phyloP scores from a whole-genome alignment of 2,329 filamentous ascomycete species.

The Talaromyces islandicus region DNA sequence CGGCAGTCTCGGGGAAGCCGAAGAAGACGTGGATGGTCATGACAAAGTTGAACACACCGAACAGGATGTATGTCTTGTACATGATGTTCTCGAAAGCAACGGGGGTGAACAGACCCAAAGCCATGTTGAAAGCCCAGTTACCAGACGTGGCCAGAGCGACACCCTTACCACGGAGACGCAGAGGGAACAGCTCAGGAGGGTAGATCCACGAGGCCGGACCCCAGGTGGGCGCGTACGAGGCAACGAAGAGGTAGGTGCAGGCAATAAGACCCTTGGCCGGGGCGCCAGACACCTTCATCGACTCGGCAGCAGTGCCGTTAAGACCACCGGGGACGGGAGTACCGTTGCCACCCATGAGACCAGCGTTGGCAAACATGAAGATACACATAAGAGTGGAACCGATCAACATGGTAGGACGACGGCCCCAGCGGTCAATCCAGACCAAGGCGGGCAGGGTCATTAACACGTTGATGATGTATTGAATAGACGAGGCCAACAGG shows the following conservation, averaged over 20 bases:
- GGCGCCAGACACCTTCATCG: conserved; percentile 31
- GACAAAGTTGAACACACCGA: conserved; percentile 63
- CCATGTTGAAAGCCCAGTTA: conserved; percentile 60
- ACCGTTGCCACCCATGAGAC: conserved; percentile 34
- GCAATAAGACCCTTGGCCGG: conserved; percentile 62
- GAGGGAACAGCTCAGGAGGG: conserved; percentile 57
- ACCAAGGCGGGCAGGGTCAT: conserved; percentile 73
- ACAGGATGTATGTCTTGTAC: conserved; percentile 65
- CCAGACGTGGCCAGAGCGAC: conserved; percentile 55
- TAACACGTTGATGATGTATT: conserved; percentile 73
- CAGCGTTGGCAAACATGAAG: conserved; percentile 40
- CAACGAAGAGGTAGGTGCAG: conserved; percentile 68
- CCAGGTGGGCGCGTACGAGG: conserved; percentile 61
- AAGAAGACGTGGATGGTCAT: conserved; percentile 65
- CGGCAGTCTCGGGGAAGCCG: conserved; percentile 62
- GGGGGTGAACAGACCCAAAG: conserved; percentile 51
- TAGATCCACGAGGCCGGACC: conserved; percentile 56
- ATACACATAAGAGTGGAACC: conserved; percentile 59
- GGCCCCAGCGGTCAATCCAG: conserved; percentile 70
- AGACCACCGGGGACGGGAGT: conserved; percentile 36
- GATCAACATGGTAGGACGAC: conserved; percentile 60
- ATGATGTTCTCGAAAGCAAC: conserved; percentile 51
- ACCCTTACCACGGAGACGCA: conserved; percentile 58
- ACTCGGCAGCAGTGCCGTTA: conserved; percentile 26
- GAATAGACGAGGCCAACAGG: conserved; percentile 62